phyloP scores from a whole-genome alignment of 257 asterid genomes.

The Mitragyna speciosa region DNA sequence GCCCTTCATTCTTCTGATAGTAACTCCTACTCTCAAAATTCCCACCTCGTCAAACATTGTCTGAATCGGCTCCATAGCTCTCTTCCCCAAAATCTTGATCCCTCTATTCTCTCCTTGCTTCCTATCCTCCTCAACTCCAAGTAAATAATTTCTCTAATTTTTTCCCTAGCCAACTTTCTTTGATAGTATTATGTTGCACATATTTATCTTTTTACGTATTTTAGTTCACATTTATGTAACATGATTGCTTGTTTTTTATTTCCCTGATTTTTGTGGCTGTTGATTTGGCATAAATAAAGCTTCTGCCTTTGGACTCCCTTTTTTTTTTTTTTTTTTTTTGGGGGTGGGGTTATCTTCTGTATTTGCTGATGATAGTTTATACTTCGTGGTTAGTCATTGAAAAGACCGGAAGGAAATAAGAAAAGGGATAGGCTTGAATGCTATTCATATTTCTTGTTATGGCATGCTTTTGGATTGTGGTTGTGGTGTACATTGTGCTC shows the following conservation, averaged over 20 bases:
- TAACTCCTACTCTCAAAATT: not conserved
- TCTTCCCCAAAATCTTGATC: constrained; percentile 33
- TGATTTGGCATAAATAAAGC: not conserved
- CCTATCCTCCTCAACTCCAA: constrained; percentile 58
- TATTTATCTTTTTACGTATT: not conserved
- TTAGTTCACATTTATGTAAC: not conserved
- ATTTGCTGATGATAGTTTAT: not conserved
- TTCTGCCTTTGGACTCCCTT: not conserved
- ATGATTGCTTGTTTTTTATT: not conserved
- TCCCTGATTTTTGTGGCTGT: not conserved
- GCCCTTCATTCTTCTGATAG: constrained; percentile 36
- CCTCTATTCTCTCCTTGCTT: constrained; percentile 58
- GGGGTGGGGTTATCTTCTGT: not conserved
- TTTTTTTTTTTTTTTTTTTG: too few species aligned
- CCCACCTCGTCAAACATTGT: constrained; percentile 42
- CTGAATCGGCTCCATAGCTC: constrained; percentile 40
- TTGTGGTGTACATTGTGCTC: constrained; percentile 1
- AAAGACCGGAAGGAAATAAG: not conserved
- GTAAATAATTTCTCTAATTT: constrained; percentile 32
- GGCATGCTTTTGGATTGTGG: not conserved
- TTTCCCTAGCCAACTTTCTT: not conserved
- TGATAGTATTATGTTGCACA: not conserved
- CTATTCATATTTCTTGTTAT: not conserved
- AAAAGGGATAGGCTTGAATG: not conserved
- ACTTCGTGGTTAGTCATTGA: not conserved